Conservation (phyloP, 768 basidiomycete species). For the Tylopilus rubrobrunneus region DNA sequence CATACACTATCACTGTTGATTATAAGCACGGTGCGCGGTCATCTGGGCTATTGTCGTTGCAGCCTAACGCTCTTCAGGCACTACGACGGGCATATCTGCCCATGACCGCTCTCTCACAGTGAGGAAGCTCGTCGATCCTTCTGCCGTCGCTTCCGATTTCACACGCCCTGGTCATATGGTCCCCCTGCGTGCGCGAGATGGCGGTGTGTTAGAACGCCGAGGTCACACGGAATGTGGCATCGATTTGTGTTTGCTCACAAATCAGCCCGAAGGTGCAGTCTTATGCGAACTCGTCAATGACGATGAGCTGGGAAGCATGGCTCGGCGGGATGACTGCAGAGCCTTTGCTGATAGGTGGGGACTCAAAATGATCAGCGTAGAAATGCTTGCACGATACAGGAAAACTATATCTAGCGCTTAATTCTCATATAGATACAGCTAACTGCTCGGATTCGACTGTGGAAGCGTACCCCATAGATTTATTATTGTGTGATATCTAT, state of each 20-base stretch:
- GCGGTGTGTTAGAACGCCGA: conserved; percentile 80
- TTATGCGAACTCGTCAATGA: conserved; percentile 97
- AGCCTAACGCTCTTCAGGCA: conserved; percentile 45
- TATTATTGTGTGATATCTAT: background rate
- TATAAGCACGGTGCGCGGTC: conserved; percentile 67
- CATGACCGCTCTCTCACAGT: conserved; percentile 90
- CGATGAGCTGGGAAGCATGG: conserved; percentile 85
- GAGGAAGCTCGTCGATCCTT: conserved; percentile 69
- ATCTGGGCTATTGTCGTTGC: background rate
- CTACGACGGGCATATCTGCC: conserved; percentile 95
- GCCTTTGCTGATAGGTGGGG: conserved; percentile 88
- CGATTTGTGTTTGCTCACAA: conserved; percentile 78
- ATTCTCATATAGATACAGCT: background rate
- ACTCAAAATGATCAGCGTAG: conserved; percentile 92
- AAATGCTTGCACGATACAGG: conserved; percentile 59
- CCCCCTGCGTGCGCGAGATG: conserved; percentile 80
- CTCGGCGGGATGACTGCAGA: conserved; percentile 89
- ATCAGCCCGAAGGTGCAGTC: conserved; percentile 62
- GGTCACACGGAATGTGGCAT: conserved; percentile 93
- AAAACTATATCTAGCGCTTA: background rate
- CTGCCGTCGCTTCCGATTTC: conserved; percentile 62
- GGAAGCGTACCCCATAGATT: background rate
- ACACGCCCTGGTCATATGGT: conserved; percentile 94
- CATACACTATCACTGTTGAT: conserved; percentile 95
- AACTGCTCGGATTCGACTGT: background rate